Evolutionary conservation across 2,329 filamentous ascomycete species (phyloP), one percentile per base, ranked within the genome.

Genomic region (Podosphaera aphanis): DNA sequence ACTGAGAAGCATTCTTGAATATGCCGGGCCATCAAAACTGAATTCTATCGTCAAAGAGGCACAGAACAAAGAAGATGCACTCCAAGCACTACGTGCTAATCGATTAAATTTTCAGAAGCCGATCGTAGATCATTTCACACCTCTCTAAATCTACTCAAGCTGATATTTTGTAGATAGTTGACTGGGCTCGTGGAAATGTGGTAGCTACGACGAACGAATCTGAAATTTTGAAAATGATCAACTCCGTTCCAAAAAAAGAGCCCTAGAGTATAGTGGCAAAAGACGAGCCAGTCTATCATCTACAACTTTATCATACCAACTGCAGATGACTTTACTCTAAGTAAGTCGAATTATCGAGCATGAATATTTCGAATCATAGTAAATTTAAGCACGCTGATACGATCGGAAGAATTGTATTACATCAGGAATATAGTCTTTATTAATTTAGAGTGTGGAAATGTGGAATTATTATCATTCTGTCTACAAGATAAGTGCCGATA

Each of bases 171-270:
- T 51, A 69, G 71, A 64, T 79, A 48, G 88, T 95, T 45, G 88
- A 95, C 61, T 95, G 90, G 90, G 83, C 80, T 60, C 86, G 88
- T 61, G 90, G 86, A 52, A 81, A 76, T 61, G 88, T 78, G 41
- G 67, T 81, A 64, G 66, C 74, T 21, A 83, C 83, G 18, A 83
- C 82, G 44, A 77, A 81, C 52, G 79, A 93, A 65, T 93, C 84
- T 15, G 81, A 88, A 65, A 94, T 95, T 49, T 63, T 93, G 58
- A 84, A 80, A 63, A 69, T 93, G 62, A 63, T 94, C 45, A 72
- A 75, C 48, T 66, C 72, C 47, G 60, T 74, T 46, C 64, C 68
- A 51, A 55, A 56, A 47, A 48, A 54, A 18, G 51, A 55, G 39
- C 38, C 29, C 5, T 33, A 33, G 15, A 33, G 11, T 33, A 13